Base-by-base conservation (phyloP, 306 rosid genomes). In the Astragalus glycyphyllos region DNA sequence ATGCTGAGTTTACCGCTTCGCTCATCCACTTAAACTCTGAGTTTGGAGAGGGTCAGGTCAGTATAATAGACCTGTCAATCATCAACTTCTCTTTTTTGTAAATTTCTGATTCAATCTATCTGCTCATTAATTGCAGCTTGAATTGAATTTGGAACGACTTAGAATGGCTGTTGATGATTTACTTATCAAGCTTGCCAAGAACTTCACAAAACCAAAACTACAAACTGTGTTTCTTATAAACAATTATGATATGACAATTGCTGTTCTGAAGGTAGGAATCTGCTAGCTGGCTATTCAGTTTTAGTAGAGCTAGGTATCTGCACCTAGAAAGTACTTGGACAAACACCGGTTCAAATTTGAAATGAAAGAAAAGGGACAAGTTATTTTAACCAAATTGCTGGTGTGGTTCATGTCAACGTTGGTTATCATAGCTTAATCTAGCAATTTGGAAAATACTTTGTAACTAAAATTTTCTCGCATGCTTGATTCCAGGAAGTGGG, bases 81-180 rank as follows among this genome's bases (percentile, higher is more conserved):
- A 16, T 37, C 20, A 17, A 44, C 26, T 15, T 54, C 8, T 48
- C 62, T 35, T 42, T 42, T 44, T 26, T n/a, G 60, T 53, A 57
- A 38, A 37, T 75, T 68, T 54, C 65, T 83, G 26, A 64, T 49
- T 37, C 48, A 72, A 55, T 41, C 14, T 58, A 48, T 48, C 65
- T 58, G 38, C 50, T 68, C 44, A 55, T 41, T 58, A 55, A 42
- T 77, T 74, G 84, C 96, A 94, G 98, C 97, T 89, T 74, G 97
- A 90, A 5, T 74, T 94, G 79, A 94, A 86, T 67, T 64, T 87
- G 87, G 97, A 90, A 77, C 84, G 98, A 65, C 85, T 94, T 68
- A 89, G 98, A 81, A 94, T 94, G 98, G 97, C 98, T 75, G 75
- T 90, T 78, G 96, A 88, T 50, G 97, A 90, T 78, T 87, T 93